Evolutionary conservation across 2,329 filamentous ascomycete species (phyloP), one percentile per base, ranked within the genome.

Genomic region (Periconia sp.): DNA sequence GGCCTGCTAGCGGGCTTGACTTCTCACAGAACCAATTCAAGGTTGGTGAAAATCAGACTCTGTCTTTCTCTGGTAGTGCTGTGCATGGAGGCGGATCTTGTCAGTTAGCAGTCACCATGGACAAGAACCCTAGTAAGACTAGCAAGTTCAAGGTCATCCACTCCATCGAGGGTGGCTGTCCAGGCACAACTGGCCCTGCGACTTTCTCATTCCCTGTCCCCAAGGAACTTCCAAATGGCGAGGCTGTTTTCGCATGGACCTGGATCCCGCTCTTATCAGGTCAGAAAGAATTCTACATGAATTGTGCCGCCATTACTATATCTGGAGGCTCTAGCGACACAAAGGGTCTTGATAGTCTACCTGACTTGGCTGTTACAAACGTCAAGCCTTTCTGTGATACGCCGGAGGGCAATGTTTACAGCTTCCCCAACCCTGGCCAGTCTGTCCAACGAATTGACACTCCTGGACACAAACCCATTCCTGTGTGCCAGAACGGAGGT

Each of bases 211-310:
- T 88, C 77, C 81, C 76, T 0, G 84, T 97, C 5, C 92, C 92
- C 0, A 65, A 81, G 0, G 83, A 86, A n/a, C 81, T 97, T 42
- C 84, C 86, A 1, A 79, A 87, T 1, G 93, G 93, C 8, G 80
- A 89, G 31, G 89, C 88, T 35, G 88, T 87, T 0, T 78, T 97
- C 10, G 90, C 91, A 0, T 97, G 92, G 91, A 90, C 90, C 1
- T 97, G 90, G 93, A 87, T 93, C 78, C 97, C 96, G 70, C 85
- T 87, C 56, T 73, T 96, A 5, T 37, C 33, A 6, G 92, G 93
- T 5, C 93, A 96, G 77, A 85, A 92, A 1, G 93, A 97, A 50
- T 90, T 96, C 82, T 97, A 97, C 81, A 95, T 96, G 91, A 94
- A 96, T 81, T 97, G 94, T 64, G 90, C 88, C 0, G 84, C 89